Base-by-base conservation (phyloP, 75 land plant species). In the Pinus albicaulis region DNA sequence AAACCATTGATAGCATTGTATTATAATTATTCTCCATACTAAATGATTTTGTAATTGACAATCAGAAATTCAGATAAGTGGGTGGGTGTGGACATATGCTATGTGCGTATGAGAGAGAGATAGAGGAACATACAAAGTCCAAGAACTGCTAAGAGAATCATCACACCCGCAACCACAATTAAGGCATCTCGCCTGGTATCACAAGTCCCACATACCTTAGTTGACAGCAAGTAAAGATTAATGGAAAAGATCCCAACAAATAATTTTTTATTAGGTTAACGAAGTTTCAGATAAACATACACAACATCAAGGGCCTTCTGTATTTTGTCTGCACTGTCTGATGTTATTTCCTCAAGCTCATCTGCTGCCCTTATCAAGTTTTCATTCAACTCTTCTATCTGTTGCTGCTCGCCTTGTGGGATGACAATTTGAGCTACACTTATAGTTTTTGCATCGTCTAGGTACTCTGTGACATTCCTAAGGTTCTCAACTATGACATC, bases 111-210 rank as follows among this genome's bases (percentile, higher is more conserved):
- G 53, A 16, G 66, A 64, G 38, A 63, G 68, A 64, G 48, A 52
- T 57, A 73, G 57, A 53, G 58, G 48, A 56, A 79, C 89, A 36
- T 86, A 95, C 98, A 55, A 48, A 93, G 83, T 44, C 98, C 98
- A 80, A 95, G 73, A 74, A 95, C 56, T 34, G 91, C 76, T n/a
- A 95, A 79, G 11, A 87, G 23, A 74, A 95, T 87, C 98, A 95
- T 95, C 44, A 92, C 82, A 25, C 79, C 84, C 25, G 96, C 87
- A 8, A 91, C 83, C 38, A 82, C 77, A 28, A 95, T 82, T 76
- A 95, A 62, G 12, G 89, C 84, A 34, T 76, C 78, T 25, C 92
- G 82, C 77, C 98, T 95, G 83, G 48, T 74, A 82, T 6, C 59
- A n/a, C 19, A 24, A 63, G 58, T 55, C 19, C n/a, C 8, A 44